Evolutionary conservation across 257 asterid species (phyloP), one percentile per base, ranked within the genome.

Genomic region (Solanum lignicaule): DNA sequence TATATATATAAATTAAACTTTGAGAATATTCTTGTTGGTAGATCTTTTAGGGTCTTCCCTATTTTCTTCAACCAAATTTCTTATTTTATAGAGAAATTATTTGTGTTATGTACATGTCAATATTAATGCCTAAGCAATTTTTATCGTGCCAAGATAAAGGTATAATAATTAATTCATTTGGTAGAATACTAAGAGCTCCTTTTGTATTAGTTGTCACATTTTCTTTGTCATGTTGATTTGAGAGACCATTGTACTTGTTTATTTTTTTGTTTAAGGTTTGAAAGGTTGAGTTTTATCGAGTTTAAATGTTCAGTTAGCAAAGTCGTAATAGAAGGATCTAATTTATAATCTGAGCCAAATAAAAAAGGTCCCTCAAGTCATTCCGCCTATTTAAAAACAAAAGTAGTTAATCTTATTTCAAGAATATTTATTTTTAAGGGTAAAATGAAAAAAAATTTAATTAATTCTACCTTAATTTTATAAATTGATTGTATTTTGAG

Each of bases 241-340:
- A 0, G 1, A 52, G 1, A 52, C 1, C 1, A 0, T 6, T 18
- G 4, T 52, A 52, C 23, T 52, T 52, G 1, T 52, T 52, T 0
- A 52, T 52, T 46, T 52, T 52, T 16, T 52, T 52, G 4, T 6
- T 16, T 52, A 52, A 52, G 62, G 62, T 52, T 52, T 52, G 9
- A 52, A 52, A 6, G 0, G n/a, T 52, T 52, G 1, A 16, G 4
- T 52, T 52, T 52, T 52, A 52, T 52, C 3, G 0, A 52, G 62
- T 52, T 6, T 16, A 52, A 52, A 0, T 52, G 62, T 52, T 6
- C 0, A 2, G 62, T 18, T 52, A 1, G 3, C 0, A 2, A 52
- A 52, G 0, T 18, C 4, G 4, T 52, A 0, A 52, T 52, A 16
- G 4, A 52, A 52, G 10, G 21, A 0, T 18, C 9, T 0, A 52